Conservation (phyloP, 805 yeast genomes). For the Komagataella kurtzmanii region DNA sequence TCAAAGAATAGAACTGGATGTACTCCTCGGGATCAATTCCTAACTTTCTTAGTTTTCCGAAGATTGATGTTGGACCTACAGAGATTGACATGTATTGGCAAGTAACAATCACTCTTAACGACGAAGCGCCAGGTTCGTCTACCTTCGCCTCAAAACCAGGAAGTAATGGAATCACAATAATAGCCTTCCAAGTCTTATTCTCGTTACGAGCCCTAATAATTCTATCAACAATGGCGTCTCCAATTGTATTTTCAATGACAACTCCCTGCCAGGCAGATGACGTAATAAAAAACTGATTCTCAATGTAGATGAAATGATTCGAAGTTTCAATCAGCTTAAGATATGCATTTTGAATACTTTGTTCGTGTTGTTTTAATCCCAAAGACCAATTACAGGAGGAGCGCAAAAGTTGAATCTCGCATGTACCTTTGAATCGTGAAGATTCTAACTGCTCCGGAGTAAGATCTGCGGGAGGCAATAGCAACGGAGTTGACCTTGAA, state of each 20-base stretch:
- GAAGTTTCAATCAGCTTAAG: conserved; percentile 82
- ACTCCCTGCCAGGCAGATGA: conserved; percentile 81
- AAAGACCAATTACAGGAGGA: conserved; percentile 91
- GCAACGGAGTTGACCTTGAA: conserved; percentile 80
- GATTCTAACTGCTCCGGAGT: conserved; percentile 54
- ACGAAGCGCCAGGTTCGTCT: conserved; percentile 85
- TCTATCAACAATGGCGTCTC: conserved; percentile 95
- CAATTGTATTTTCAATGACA: conserved; percentile 75
- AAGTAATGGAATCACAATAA: conserved; percentile 86
- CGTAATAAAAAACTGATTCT: conserved; percentile 89
- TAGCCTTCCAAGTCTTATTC: conserved; percentile 75
- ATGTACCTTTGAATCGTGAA: conserved; percentile 61
- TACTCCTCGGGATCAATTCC: conserved; percentile 87
- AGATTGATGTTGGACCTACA: conserved; percentile 79
- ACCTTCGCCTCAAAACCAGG: conserved; percentile 95
- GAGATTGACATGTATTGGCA: conserved; percentile 92
- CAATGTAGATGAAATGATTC: conserved; percentile 87
- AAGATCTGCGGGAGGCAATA: conserved; percentile 87
- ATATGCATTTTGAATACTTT: conserved; percentile 87
- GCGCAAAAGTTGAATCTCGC: conserved; percentile 83
- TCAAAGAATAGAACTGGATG: conserved; percentile 78
- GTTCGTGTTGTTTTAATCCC: conserved; percentile 75
- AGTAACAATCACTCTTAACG: conserved; percentile 93
- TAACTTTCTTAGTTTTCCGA: conserved; percentile 61
- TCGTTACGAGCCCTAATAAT: conserved; percentile 78